Evolutionary conservation across 305 asterid genomes (phyloP).

Genomic region (Euphrasia arctica): DNA sequence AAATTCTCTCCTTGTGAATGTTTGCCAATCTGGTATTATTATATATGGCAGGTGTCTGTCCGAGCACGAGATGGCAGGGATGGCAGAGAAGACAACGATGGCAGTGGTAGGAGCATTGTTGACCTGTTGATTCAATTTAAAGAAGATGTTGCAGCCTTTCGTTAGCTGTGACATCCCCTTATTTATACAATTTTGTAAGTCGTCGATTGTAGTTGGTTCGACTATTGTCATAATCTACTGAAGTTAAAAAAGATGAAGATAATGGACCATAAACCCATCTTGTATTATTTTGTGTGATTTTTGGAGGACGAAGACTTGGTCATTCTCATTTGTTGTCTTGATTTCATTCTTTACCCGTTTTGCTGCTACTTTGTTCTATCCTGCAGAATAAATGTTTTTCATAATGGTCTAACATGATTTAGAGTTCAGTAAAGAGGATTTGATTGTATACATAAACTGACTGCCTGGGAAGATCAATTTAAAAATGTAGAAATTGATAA

Average conservation of each 20-base stretch:
- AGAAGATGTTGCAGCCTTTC: conserved; percentile 39
- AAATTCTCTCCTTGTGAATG: background rate
- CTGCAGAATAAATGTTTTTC: too few relatives aligned
- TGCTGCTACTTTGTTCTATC: background rate
- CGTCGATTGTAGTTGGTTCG: background rate
- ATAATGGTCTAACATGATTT: too few relatives aligned
- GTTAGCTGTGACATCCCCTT: conserved; percentile 21
- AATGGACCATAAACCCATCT: too few relatives aligned
- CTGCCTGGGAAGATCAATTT: too few relatives aligned
- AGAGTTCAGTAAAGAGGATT: too few relatives aligned
- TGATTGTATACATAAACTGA: too few relatives aligned
- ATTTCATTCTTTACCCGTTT: too few relatives aligned
- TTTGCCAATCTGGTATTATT: background rate
- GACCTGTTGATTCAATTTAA: conserved; percentile 45
- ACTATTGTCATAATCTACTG: background rate
- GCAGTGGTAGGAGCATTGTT: conserved; percentile 34
- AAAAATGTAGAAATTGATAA: too few relatives aligned
- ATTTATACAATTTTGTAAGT: background rate
- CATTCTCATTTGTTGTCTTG: background rate
- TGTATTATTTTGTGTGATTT: background rate
- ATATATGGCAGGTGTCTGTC: conserved; percentile 43
- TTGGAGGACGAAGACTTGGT: background rate
- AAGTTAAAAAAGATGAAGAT: background rate
- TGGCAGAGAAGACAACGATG: conserved; percentile 17
- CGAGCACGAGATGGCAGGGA: conserved; percentile 39